Base-by-base conservation (phyloP, 208 protist species). In the Trypanosoma theileri region DNA sequence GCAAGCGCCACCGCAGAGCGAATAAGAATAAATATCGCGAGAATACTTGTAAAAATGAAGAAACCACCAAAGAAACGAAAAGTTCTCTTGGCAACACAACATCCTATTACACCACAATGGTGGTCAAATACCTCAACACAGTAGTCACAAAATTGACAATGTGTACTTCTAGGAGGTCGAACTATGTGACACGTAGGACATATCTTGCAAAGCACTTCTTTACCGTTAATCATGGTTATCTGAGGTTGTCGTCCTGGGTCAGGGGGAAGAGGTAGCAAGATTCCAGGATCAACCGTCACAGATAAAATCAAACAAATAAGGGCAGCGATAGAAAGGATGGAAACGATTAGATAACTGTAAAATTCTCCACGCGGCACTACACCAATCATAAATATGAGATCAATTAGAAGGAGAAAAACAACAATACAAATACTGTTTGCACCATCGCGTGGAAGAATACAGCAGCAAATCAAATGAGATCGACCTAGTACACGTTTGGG, bases 71-170 rank as follows among this genome's bases (percentile, higher is more conserved):
- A 96, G 66, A 88, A 96, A 59, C 91, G 82, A 60, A 89, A 91
- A 12, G 81, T 96, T 28, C 91, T 72, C 66, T 86, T 82, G 2
- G 69, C 91, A 53, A 96, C 89, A 60, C 87, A 93, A 67, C 79
- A 81, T 22, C 88, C 91, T 13, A 95, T 40, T 2, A 94, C 75
- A 16, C 69, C 74, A 66, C 91, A 96, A 77, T 94, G 86, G 64
- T 96, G 91, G 61, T 96, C 91, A 64, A 84, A 96, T 67, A 90
- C 85, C 52, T 91, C 79, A 19, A 96, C 87, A 73, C 91, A 96
- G 21, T 86, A 80, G 57, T 92, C 88, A 74, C 89, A 93, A 48
- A 82, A 80, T 14, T 68, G 67, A 69, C 91, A 96, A 72, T 96
- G 91, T 19, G 81, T 79, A 58, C 84, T 86, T 45, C 88, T 84